Percentiles rank a stretch among this genome's conserved stretches.
These are phyloP conservation scores for Podaxis sp. DNA, from an alignment of 768 basidiomycete genomes.

Conservation along the genomic window DNA sequence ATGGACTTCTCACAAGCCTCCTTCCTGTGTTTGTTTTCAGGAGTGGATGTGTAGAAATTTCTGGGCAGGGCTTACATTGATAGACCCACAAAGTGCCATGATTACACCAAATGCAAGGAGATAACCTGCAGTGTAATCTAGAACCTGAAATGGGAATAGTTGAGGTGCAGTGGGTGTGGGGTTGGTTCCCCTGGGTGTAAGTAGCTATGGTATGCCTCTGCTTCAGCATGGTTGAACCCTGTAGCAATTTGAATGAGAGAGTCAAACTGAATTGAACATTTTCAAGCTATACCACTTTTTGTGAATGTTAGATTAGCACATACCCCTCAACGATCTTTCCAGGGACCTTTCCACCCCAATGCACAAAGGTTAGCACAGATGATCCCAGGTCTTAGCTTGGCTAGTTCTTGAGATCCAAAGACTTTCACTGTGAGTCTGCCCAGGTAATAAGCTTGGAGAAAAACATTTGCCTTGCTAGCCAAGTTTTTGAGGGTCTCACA, in stretches of 20 bases:
- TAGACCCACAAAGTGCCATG: slow-evolving; percentile 50
- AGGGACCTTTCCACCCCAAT: no score
- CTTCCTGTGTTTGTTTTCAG: slow-evolving; percentile 37
- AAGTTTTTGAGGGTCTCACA: slow-evolving; percentile 33
- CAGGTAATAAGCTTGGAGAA: slow-evolving; percentile 19
- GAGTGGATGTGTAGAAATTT: neutral
- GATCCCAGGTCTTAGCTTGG: no score
- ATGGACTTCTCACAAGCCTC: slow-evolving; percentile 60
- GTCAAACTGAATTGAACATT: slow-evolving; percentile 44
- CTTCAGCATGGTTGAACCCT: slow-evolving; percentile 61
- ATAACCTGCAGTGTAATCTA: slow-evolving; percentile 62
- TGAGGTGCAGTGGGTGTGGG: slow-evolving; percentile 20
- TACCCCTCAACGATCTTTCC: no score
- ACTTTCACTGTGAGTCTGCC: no score
- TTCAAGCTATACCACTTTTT: no score
- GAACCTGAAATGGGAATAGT: slow-evolving; percentile 53
- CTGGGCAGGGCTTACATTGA: slow-evolving; percentile 34
- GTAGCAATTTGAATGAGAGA: slow-evolving; percentile 62
- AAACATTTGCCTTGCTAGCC: slow-evolving; percentile 47
- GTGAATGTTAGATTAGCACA: no score
- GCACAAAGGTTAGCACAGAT: no score
- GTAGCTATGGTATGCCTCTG: slow-evolving; percentile 39
- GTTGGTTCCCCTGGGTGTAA: slow-evolving; percentile 5
- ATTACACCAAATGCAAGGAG: slow-evolving; percentile 58
- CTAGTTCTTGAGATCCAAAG: no score